Conservation (phyloP, 208 protist genomes). For the Trypanosoma platydactyli region DNA sequence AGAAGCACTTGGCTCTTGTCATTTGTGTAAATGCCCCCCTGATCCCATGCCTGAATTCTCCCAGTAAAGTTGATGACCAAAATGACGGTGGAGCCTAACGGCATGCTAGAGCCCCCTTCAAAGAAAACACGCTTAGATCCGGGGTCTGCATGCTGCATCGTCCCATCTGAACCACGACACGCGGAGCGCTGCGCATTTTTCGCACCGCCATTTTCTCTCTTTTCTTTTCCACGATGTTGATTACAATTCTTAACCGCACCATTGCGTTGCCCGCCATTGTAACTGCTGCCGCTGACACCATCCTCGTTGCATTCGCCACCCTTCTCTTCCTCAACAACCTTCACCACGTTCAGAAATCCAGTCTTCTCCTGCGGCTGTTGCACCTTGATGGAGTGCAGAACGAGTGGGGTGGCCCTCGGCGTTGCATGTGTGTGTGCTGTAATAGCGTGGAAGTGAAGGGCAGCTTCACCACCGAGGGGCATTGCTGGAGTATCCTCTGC, state of each 20-base stretch:
- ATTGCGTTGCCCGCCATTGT: not conserved
- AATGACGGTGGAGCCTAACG: conserved; percentile 43
- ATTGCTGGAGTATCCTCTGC: not conserved
- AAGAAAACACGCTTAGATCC: conserved; percentile 67
- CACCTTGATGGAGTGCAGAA: conserved; percentile 44
- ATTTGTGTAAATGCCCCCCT: conserved; percentile 64
- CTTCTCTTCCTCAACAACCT: conserved; percentile 35
- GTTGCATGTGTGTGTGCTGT: conserved; percentile 22
- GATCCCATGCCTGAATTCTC: conserved; percentile 44
- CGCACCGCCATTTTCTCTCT: not conserved
- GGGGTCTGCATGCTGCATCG: conserved; percentile 2
- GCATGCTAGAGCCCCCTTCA: conserved; percentile 33
- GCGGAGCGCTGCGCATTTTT: not conserved
- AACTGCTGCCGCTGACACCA: not conserved
- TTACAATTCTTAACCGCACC: not conserved
- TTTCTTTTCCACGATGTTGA: conserved; percentile 4
- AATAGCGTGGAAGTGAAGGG: conserved; percentile 61
- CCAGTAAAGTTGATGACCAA: conserved; percentile 52
- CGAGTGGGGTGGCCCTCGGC: conserved; percentile 36
- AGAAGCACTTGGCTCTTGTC: conserved; percentile 35
- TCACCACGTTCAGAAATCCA: conserved; percentile 37
- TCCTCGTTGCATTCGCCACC: not conserved
- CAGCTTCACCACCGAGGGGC: conserved; percentile 14
- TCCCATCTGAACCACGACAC: not conserved
- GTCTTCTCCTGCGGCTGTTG: conserved; percentile 15